A percentile compares a stretch with the other conserved stretches of the same genome.
Evolutionary conservation across 164 flowering plant species (phyloP).

Genomic region (Hamamelis virginiana): DNA sequence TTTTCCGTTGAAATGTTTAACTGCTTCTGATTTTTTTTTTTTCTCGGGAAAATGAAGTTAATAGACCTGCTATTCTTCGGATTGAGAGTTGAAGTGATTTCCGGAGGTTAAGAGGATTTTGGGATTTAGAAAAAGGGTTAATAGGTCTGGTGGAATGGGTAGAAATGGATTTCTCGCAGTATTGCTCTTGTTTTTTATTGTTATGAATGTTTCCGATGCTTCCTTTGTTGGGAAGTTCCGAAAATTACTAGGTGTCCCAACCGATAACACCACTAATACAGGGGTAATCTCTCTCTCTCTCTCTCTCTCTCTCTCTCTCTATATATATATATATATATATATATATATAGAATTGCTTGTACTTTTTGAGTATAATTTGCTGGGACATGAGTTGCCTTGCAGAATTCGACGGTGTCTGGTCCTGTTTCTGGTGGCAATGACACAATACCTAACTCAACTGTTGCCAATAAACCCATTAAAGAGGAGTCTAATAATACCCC

Average conservation of each 20-base stretch:
- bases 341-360: no score
- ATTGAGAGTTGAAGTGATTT: no score
- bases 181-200: slow-evolving; percentile 12
- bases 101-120: neutral
- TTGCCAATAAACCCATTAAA: neutral
- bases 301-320: no score
- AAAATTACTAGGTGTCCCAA: slow-evolving; percentile 13
- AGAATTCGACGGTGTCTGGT: slow-evolving; percentile 28
- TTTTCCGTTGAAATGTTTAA: neutral
- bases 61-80: no score
- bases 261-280: neutral
- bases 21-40: neutral
- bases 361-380: neutral
- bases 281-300: neutral
- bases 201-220: slow-evolving; percentile 21
- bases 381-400: neutral
- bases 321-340: no score
- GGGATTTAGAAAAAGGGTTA: neutral
- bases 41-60: neutral
- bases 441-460: neutral
- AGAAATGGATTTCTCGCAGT: slow-evolving; percentile 15
- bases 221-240: slow-evolving; percentile 4
- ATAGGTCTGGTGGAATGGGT: slow-evolving; percentile 13
- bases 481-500: neutral
- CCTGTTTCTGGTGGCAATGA: slow-evolving; percentile 13